Conservation (phyloP, 306 rosid genomes). For the Sicyos baderoa region DNA sequence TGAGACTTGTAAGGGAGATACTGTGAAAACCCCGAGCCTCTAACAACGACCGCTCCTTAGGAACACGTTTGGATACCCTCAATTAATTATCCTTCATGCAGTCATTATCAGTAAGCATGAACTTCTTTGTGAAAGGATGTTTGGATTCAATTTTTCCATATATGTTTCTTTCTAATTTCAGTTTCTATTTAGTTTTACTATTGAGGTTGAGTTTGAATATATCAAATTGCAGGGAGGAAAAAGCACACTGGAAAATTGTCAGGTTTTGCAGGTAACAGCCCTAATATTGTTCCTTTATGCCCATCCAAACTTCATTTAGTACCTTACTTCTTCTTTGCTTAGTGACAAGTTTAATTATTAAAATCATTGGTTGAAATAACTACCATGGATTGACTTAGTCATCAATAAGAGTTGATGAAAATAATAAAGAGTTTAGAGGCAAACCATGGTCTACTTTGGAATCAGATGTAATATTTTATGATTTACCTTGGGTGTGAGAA, state of each 20-base stretch:
- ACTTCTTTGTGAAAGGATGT: neutral
- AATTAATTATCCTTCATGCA: no score
- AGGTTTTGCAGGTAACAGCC: slow-evolving; percentile 68
- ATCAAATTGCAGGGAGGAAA: slow-evolving; percentile 69
- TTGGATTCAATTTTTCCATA: neutral
- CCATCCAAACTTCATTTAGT: neutral
- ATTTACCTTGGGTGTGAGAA: no score
- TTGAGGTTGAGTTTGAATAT: slow-evolving; percentile 27
- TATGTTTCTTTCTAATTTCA: slow-evolving; percentile 6
- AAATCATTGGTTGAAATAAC: neutral
- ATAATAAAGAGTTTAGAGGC: no score
- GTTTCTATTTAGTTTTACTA: neutral
- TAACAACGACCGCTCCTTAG: no score
- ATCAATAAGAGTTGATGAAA: no score
- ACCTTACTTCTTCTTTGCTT: neutral
- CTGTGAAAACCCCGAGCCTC: no score
- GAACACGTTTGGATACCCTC: no score
- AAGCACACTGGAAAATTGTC: slow-evolving; percentile 87
- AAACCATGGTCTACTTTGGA: no score
- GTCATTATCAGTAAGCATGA: neutral
- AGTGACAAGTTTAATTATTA: neutral
- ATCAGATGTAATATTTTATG: no score
- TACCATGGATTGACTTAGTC: no score
- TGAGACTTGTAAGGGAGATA: no score
- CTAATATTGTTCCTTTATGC: neutral